Base-by-base conservation (phyloP, 306 rosid genomes). In the Boehmeria nivea region DNA sequence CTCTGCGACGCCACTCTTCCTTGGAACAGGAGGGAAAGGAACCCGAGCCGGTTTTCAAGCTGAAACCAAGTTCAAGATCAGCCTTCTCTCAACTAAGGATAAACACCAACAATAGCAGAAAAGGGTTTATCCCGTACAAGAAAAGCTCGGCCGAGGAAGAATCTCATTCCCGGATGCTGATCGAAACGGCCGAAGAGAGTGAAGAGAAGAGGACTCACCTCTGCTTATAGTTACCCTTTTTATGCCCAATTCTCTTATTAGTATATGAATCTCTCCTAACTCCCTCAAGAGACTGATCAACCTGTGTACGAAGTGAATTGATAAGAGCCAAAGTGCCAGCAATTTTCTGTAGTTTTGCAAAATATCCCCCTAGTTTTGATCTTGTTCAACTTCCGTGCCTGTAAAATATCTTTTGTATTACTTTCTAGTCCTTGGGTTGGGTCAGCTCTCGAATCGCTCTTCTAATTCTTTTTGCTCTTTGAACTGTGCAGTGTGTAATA, bases 81-180 rank as follows among this genome's bases (percentile, higher is more conserved):
- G 68, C 73, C 45, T 71, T 65, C 76, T 67, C 51, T 55, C 61
- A 66, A 43, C 19, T 66, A 46, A 70, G 71, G 56, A 37, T 64
- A 34, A 76, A 71, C 20, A 23, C 48, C 42, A 67, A 50, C 51
- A 63, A 67, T 39, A 60, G 54, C 42, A 66, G 59, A 3, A 75
- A 70, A 80, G 94, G 90, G 33, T 88, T 84, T 76, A 73, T 84
- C 1, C 94, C 94, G 48, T 84, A 84, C 37, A 88, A 88, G 76
- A 80, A 94, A 57, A 76, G 83, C 69, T 19, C 72, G 46, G 36
- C 73, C 57, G 79, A 69, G 67, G 73, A 75, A 60, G 78, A 70
- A 12, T 59, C 23, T 14, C 56, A 56, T 14, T 51, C 67, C 48
- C 59, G 3, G 34, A 28, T 28, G 34, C 5, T 69, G 19, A 6